Conservation (phyloP, 169 alveolate genomes). For the Cryptosporidium felis region DNA sequence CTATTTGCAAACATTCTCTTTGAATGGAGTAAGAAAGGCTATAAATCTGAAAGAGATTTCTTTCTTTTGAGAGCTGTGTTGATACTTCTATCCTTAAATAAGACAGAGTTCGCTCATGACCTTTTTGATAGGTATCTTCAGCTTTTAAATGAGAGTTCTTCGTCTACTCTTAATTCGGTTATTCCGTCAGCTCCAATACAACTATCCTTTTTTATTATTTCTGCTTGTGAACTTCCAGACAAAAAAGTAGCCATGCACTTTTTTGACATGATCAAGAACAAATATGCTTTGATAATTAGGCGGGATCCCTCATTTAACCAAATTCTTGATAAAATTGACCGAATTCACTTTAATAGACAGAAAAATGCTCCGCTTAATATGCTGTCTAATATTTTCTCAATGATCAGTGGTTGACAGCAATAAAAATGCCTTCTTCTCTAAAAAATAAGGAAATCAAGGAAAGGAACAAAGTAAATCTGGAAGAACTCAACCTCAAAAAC, state of each 20-base stretch:
- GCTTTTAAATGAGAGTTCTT: not conserved
- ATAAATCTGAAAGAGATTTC: slow-evolving; percentile 47
- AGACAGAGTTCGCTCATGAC: slow-evolving; percentile 30
- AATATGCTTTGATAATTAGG: slow-evolving; percentile 18
- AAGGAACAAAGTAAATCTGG: too few relatives aligned
- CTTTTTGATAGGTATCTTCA: slow-evolving; percentile 16
- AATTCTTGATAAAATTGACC: slow-evolving; percentile 40
- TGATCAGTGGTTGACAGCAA: not conserved
- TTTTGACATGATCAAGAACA: slow-evolving; percentile 27
- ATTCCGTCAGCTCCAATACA: slow-evolving; percentile 34
- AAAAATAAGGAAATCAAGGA: too few relatives aligned
- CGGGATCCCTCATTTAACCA: slow-evolving; percentile 9
- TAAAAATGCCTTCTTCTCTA: too few relatives aligned
- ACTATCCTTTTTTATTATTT: slow-evolving; percentile 14
- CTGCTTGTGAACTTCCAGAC: slow-evolving; percentile 37
- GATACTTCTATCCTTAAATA: slow-evolving; percentile 6
- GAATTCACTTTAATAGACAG: not conserved
- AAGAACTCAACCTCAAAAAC: too few relatives aligned
- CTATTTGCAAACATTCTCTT: slow-evolving; percentile 25
- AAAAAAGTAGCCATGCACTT: slow-evolving; percentile 26
- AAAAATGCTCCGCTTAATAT: not conserved
- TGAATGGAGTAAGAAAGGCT: slow-evolving; percentile 53
- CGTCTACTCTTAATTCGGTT: not conserved
- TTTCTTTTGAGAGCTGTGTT: slow-evolving; percentile 66
- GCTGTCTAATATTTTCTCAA: slow-evolving; percentile 13